Conservation (phyloP, 352 stramenopile genomes). For the Phytophthora tubulina region DNA sequence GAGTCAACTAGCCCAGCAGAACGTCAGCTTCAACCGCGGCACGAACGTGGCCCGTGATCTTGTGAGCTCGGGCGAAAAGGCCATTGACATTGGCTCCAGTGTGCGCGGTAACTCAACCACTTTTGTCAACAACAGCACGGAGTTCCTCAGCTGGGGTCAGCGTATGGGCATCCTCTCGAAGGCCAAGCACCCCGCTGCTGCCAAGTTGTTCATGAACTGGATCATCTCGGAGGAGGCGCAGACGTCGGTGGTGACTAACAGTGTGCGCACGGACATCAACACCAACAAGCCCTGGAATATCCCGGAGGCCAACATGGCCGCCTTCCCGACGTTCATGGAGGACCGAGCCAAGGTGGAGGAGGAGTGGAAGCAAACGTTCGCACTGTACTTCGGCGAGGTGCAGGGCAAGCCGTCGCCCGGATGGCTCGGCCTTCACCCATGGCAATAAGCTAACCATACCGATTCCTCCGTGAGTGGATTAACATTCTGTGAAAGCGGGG, state of each 20-base stretch:
- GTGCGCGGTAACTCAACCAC: not conserved
- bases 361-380: slow-evolving; percentile 51
- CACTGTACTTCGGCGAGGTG: slow-evolving; percentile 65
- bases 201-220: slow-evolving; percentile 74
- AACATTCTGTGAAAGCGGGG: too few species aligned
- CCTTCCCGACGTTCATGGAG: slow-evolving; percentile 56
- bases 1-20: slow-evolving; percentile 45
- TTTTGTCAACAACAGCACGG: slow-evolving; percentile 20
- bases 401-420: slow-evolving; percentile 51
- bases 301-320: slow-evolving; percentile 36
- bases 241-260: slow-evolving; percentile 25
- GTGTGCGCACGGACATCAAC: slow-evolving; percentile 52
- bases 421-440: slow-evolving; percentile 51
- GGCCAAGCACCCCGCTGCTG: slow-evolving; percentile 52
- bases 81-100: slow-evolving; percentile 32
- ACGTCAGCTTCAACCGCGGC: slow-evolving; percentile 47
- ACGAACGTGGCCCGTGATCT: slow-evolving; percentile 23
- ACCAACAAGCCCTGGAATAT: slow-evolving; percentile 43
- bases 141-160: slow-evolving; percentile 55
- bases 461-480: too few species aligned
- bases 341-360: slow-evolving; percentile 61
- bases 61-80: slow-evolving; percentile 36
- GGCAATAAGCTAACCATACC: not conserved
- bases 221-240: slow-evolving; percentile 48
- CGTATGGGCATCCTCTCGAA: slow-evolving; percentile 58